Evolutionary conservation across 768 basidiomycete genomes (phyloP).

Genomic region (Pisolithus marmoratus): DNA sequence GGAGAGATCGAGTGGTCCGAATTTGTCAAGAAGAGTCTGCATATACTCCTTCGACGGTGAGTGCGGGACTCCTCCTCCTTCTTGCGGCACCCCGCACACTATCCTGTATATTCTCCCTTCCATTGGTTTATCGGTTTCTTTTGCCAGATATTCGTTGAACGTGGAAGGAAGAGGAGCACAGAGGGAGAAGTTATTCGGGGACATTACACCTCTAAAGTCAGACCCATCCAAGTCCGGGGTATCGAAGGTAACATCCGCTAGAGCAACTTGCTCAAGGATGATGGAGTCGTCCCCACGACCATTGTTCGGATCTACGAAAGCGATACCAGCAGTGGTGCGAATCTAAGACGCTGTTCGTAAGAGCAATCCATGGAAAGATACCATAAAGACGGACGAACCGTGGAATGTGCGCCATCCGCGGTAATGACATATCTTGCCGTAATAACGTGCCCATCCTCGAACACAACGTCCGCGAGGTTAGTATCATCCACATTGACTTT

Average conservation of each 20-base stretch:
- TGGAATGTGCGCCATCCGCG: constrained; percentile 46
- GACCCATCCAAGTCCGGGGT: background rate
- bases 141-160: constrained; percentile 14
- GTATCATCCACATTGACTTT: constrained; percentile 21
- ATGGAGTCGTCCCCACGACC: constrained; percentile 19
- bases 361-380: background rate
- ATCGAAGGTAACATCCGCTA: constrained; percentile 13
- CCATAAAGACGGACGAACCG: constrained; percentile 26
- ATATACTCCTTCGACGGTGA: constrained; percentile 37
- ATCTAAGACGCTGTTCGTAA: constrained; percentile 27
- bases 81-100: constrained; percentile 33
- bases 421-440: constrained; percentile 43
- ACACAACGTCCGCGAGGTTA: constrained; percentile 33
- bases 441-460: constrained; percentile 41
- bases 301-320: constrained; percentile 40
- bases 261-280: constrained; percentile 32
- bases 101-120: constrained; percentile 33
- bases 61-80: constrained; percentile 30
- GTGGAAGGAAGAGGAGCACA: constrained; percentile 30
- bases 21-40: constrained; percentile 37
- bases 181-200: constrained; percentile 30
- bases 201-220: constrained; percentile 18
- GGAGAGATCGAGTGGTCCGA: constrained; percentile 30
- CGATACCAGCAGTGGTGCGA: constrained; percentile 35
- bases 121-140: constrained; percentile 2